These are phyloP conservation scores for Typha latifolia DNA, from an alignment of 176 grass and related monocot species.

Conservation along the genomic window DNA sequence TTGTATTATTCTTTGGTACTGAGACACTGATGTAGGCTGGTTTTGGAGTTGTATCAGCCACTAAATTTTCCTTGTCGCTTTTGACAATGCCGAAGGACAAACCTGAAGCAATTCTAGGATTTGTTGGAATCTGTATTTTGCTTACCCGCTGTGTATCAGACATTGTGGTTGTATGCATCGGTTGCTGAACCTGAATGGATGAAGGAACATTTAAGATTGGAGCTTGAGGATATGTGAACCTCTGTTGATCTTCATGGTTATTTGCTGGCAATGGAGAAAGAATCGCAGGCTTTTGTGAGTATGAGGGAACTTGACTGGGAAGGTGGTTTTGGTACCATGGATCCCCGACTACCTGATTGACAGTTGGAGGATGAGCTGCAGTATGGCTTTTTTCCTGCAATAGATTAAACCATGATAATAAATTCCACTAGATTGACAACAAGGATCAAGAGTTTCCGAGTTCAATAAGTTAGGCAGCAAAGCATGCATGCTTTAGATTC, in stretches of 20 bases:
- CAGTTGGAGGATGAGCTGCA: not conserved
- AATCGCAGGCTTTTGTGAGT: constrained; percentile 32
- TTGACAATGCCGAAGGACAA: constrained; percentile 52
- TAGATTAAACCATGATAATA: not conserved
- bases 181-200: constrained; percentile 32
- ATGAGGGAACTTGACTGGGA: constrained; percentile 29
- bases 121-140: constrained; percentile 69
- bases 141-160: constrained; percentile 38
- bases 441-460: no score
- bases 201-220: constrained; percentile 40
- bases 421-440: no score
- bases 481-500: no score
- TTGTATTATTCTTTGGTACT: constrained; percentile 37
- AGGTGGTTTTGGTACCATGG: constrained; percentile 36
- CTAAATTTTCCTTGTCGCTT: constrained; percentile 47
- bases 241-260: constrained; percentile 50
- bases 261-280: constrained; percentile 23
- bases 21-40: constrained; percentile 76
- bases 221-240: constrained; percentile 50
- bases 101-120: constrained; percentile 80
- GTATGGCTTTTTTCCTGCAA: constrained; percentile 12
- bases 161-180: constrained; percentile 29
- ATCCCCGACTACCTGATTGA: constrained; percentile 19
- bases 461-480: no score
- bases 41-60: constrained; percentile 40